Evolutionary conservation across 2,329 filamentous ascomycete species (phyloP).

Genomic region (Paraphaeosphaeria sporulosa): DNA sequence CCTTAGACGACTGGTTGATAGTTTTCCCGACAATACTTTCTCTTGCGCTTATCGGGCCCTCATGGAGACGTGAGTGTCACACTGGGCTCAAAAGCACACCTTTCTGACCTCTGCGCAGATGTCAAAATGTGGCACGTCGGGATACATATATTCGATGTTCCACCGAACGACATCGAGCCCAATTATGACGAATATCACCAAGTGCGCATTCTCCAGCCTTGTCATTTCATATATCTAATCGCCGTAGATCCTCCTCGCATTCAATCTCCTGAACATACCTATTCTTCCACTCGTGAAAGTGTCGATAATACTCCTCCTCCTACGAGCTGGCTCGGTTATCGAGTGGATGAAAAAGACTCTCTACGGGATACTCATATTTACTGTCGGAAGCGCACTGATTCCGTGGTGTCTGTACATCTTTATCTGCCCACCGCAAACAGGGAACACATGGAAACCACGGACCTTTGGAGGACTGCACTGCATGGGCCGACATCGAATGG

Average conservation of each 20-base stretch:
- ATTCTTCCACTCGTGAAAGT: conserved; percentile 53
- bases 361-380: conserved; percentile 48
- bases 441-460: conserved; percentile 49
- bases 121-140: conserved; percentile 50
- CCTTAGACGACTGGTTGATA: conserved; percentile 50
- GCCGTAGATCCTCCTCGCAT: conserved; percentile 43
- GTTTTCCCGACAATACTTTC: conserved; percentile 45
- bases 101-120: conserved; percentile 29
- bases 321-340: conserved; percentile 49
- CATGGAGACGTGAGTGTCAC: conserved; percentile 41
- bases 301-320: conserved; percentile 50
- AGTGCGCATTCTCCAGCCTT: conserved; percentile 48
- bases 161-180: conserved; percentile 44
- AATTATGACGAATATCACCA: conserved; percentile 46
- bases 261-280: conserved; percentile 51
- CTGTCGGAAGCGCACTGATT: conserved; percentile 43
- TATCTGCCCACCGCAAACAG: conserved; percentile 48
- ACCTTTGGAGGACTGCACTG: conserved; percentile 51
- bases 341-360: conserved; percentile 48
- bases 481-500: conserved; percentile 47
- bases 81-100: not conserved
- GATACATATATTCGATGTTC: conserved; percentile 47
- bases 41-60: conserved; percentile 47
- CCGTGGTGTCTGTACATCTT: conserved; percentile 51
- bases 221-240: conserved; percentile 27